phyloP scores from a whole-genome alignment of 2,329 filamentous ascomycete genomes.

The Periconia digitata region DNA sequence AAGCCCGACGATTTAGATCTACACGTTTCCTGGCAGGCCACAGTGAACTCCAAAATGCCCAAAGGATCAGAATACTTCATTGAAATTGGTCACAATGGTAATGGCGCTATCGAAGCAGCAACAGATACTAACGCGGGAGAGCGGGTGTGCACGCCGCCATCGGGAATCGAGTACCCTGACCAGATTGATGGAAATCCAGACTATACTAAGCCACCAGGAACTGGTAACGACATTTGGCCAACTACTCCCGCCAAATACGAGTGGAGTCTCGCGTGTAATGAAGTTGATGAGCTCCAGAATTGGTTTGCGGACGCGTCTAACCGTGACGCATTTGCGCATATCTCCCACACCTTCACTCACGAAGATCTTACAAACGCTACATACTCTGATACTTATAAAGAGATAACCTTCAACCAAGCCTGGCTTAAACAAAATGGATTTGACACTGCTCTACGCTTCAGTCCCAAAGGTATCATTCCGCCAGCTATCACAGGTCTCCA shows the following conservation, averaged over 20 bases:
- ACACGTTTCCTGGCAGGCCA: conserved; percentile 33
- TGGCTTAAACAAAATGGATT: conserved; percentile 60
- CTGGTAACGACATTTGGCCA: conserved; percentile 44
- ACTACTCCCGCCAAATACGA: conserved; percentile 46
- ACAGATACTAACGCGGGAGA: conserved; percentile 26
- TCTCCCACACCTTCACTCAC: conserved; percentile 67
- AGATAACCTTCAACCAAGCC: conserved; percentile 62
- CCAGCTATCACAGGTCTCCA: conserved; percentile 65
- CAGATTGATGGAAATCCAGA: conserved; percentile 47
- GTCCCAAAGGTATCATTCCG: conserved; percentile 59
- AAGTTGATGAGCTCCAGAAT: conserved; percentile 53
- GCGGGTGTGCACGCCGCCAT: conserved; percentile 29
- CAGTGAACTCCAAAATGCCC: conserved; percentile 35
- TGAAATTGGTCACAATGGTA: conserved; percentile 43
- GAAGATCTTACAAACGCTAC: conserved; percentile 62
- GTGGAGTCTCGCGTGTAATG: conserved; percentile 54
- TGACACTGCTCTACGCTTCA: conserved; percentile 51
- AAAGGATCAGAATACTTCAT: conserved; percentile 39
- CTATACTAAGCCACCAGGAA: conserved; percentile 48
- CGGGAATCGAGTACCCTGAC: conserved; percentile 43
- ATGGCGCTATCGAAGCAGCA: conserved; percentile 41
- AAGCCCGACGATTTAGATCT: conserved; percentile 32
- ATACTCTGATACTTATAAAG: conserved; percentile 57
- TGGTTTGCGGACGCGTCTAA: conserved; percentile 58
- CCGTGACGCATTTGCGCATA: conserved; percentile 56